These are phyloP conservation scores for Geotrichum armillariae DNA, from an alignment of 1,139 yeast species.

Conservation along the genomic window DNA sequence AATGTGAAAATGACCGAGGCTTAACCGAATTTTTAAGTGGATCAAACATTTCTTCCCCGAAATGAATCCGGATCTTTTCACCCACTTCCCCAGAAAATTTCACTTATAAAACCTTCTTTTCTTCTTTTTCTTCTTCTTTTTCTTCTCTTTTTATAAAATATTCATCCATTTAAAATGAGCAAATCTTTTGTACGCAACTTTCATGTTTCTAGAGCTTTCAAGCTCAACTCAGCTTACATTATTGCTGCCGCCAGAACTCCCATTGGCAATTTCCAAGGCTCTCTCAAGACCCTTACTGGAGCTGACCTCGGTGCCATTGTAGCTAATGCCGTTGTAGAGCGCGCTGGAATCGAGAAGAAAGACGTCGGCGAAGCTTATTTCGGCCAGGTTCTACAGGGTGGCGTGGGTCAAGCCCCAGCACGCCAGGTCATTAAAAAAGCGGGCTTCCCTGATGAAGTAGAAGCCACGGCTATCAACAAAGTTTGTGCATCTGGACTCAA, in stretches of 20 bases:
- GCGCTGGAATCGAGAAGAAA: constrained; percentile 52
- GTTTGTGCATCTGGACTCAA: constrained; percentile 65
- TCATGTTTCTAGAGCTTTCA: constrained; percentile 14
- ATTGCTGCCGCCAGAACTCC: constrained; percentile 60
- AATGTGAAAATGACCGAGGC: constrained; percentile 6
- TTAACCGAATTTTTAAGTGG: too few species aligned
- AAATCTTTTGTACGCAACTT: constrained; percentile 20
- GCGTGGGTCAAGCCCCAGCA: constrained; percentile 64
- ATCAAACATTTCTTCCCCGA: not conserved
- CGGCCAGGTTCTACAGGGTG: constrained; percentile 61
- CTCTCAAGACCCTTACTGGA: constrained; percentile 51
- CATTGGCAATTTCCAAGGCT: constrained; percentile 58
- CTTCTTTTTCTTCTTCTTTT: constrained; percentile 1
- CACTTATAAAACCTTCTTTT: constrained; percentile 2
- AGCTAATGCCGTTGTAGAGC: constrained; percentile 54
- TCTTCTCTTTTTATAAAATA: not conserved
- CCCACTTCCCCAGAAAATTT: constrained; percentile 12
- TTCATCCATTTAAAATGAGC: constrained; percentile 12
- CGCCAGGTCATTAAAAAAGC: constrained; percentile 62
- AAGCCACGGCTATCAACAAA: constrained; percentile 60
- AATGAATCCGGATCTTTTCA: not conserved
- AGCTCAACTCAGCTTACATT: constrained; percentile 45
- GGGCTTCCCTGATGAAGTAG: constrained; percentile 53
- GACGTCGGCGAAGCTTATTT: constrained; percentile 55
- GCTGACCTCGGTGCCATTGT: constrained; percentile 58